Conservation (phyloP, 2,329 filamentous ascomycete genomes). For the Trichoderma breve region DNA sequence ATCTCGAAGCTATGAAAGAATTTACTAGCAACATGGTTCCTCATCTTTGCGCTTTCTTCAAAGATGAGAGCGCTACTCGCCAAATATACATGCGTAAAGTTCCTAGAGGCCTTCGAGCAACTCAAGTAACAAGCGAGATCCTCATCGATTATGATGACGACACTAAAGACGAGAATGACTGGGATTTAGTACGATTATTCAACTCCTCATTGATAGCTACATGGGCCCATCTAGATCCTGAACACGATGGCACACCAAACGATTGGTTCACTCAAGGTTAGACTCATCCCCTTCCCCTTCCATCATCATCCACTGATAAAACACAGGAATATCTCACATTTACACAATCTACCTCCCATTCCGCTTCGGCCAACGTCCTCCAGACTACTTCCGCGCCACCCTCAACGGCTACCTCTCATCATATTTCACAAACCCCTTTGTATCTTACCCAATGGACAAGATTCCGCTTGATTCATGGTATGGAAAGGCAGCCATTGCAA, state of each 20-base stretch:
- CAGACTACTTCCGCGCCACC: slow-evolving; percentile 12
- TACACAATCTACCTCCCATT: slow-evolving; percentile 15
- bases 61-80: neutral
- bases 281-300: rapidly evolving
- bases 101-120: neutral
- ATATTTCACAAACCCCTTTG: slow-evolving; percentile 2
- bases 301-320: neutral
- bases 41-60: slow-evolving; percentile 5
- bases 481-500: neutral
- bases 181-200: neutral
- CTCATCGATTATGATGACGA: slow-evolving; percentile 13
- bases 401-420: slow-evolving; percentile 2
- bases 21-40: slow-evolving; percentile 9
- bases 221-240: slow-evolving; percentile 7
- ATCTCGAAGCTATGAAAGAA: neutral
- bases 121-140: neutral
- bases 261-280: slow-evolving; percentile 8
- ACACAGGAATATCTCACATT: neutral
- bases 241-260: slow-evolving; percentile 8
- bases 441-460: neutral
- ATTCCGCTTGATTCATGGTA: neutral
- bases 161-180: neutral
- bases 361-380: neutral
- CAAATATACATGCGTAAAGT: slow-evolving; percentile 5
- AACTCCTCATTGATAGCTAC: neutral